Evolutionary conservation across 75 land plant species (phyloP).

Genomic region (Picea glauca): DNA sequence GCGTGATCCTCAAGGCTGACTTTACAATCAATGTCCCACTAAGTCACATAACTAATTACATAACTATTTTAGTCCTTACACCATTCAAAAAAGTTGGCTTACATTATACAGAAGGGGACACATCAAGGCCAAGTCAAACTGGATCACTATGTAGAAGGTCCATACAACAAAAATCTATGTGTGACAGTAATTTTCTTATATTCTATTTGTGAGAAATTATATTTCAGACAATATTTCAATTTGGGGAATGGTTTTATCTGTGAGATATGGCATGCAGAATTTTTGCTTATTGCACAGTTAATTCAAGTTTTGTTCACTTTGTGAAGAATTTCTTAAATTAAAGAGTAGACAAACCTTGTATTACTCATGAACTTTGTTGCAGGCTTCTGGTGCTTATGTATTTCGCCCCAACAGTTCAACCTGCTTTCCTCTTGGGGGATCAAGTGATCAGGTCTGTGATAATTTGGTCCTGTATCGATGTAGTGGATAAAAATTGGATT

Average conservation of each 20-base stretch:
- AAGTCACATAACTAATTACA: too few species aligned
- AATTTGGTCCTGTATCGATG: not conserved
- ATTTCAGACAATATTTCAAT: not conserved
- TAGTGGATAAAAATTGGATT: not conserved
- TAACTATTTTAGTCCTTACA: too few species aligned
- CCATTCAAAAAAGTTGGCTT: too few species aligned
- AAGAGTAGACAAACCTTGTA: not conserved
- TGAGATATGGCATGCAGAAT: not conserved
- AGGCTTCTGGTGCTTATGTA: conserved; percentile 85
- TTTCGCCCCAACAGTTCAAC: conserved; percentile 69
- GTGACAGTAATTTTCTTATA: not conserved
- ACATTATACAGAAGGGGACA: too few species aligned
- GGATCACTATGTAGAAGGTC: too few species aligned
- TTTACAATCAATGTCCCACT: too few species aligned
- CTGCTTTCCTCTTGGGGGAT: conserved; percentile 10
- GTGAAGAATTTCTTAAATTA: not conserved
- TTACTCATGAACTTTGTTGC: not conserved
- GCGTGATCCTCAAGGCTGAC: too few species aligned
- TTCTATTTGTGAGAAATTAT: not conserved
- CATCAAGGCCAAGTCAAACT: too few species aligned
- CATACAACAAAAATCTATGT: too few species aligned
- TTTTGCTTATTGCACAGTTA: not conserved
- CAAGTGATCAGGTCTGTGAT: conserved; percentile 5
- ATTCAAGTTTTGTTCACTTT: not conserved
- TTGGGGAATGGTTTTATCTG: not conserved